These are phyloP conservation scores for Leccinum fibrillosum DNA, from an alignment of 768 basidiomycete species.

Conservation along the genomic window DNA sequence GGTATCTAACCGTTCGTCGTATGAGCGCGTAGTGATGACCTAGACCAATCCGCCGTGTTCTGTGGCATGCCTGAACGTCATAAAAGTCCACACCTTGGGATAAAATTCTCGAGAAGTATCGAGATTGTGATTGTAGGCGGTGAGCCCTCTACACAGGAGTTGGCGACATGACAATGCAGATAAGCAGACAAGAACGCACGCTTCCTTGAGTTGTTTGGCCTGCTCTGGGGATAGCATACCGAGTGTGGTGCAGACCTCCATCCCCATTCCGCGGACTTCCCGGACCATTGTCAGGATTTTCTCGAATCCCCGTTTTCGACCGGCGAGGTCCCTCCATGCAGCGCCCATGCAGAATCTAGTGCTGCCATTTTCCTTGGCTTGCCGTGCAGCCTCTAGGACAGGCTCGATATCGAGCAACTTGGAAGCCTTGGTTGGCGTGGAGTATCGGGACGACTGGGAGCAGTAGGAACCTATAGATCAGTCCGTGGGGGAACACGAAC, in stretches of 20 bases:
- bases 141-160: slow-evolving; percentile 62
- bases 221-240: slow-evolving; percentile 97
- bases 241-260: slow-evolving; percentile 99
- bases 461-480: slow-evolving; percentile 80
- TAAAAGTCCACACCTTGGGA: slow-evolving; percentile 59
- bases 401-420: slow-evolving; percentile 86
- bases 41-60: slow-evolving; percentile 29
- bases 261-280: slow-evolving; percentile 89
- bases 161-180: background rate
- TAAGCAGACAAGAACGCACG: slow-evolving; percentile 45
- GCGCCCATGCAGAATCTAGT: slow-evolving; percentile 99
- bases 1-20: slow-evolving; percentile 89
- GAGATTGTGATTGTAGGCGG: slow-evolving; percentile 98
- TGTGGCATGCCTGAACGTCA: background rate
- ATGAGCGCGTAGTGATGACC: slow-evolving; percentile 95
- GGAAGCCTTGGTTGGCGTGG: slow-evolving; percentile 85
- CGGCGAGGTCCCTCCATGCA: slow-evolving; percentile 93
- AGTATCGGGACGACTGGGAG: slow-evolving; percentile 94
- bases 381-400: slow-evolving; percentile 87
- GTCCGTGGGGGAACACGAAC: background rate
- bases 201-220: slow-evolving; percentile 87
- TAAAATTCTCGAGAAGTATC: slow-evolving; percentile 98
- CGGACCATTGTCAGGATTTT: slow-evolving; percentile 90
- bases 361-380: slow-evolving; percentile 94
- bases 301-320: slow-evolving; percentile 91